Evolutionary conservation across 805 yeast species (phyloP), one percentile per base, ranked within the genome.

Genomic region (Candida tammaniensis): DNA sequence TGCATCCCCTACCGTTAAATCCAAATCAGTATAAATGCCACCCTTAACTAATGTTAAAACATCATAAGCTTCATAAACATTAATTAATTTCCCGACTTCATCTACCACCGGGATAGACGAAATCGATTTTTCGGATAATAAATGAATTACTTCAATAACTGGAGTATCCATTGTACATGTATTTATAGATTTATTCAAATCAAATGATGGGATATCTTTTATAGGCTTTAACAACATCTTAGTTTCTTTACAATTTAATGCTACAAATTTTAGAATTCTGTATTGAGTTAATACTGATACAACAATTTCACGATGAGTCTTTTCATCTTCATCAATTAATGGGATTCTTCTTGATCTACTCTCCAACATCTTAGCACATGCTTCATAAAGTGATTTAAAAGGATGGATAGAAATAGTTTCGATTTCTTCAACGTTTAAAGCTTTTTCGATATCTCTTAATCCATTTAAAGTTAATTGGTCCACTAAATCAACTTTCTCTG

Each of bases 11-110:
- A 93, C 96, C 39, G 91, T 82, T 47, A 93, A 68, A 24, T 88
- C 83, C 42, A 91, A 67, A 59, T 93, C 98, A 23, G 88, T 83
- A 53, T 91, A 88, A 54, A 88, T 80, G 4, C 97, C 97, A 24
- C 96, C 96, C 59, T 89, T 91, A 39, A 93, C 87, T 47, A 93
- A 68, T 0, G 96, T 86, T 47, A 93, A 68, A 3, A 93, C 94
- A 61, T 93, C 99, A 21, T 87, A 94, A 0, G 96, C 94, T 63
- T 93, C 99, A 57, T 89, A 93, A 26, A 91, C 95, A 53, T 93
- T 93, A 44, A 87, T 72, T 44, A 93, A 68, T 39, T 59, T 62
- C 22, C 69, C 68, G 43, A 73, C 76, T 13, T 79, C 86, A 52
- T 91, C 97, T 19, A 93, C 80, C 38, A 93, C 89, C 1, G 99